A percentile compares a stretch with the other conserved stretches of the same genome.
phyloP scores from a whole-genome alignment of 2,329 filamentous ascomycete species.

The Aspergillus phoenicis region DNA sequence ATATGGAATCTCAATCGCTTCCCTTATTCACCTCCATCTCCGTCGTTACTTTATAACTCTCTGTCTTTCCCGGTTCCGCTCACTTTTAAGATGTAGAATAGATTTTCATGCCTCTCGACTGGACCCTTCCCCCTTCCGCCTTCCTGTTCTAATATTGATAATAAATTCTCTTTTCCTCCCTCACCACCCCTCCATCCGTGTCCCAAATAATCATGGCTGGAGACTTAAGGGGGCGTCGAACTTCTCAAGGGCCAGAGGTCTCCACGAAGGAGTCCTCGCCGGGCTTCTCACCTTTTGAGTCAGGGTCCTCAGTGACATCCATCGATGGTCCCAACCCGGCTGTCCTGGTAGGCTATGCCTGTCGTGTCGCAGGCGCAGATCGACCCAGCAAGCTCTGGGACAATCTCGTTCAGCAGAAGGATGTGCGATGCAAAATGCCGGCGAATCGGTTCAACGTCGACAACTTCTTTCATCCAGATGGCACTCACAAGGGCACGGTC shows the following conservation, averaged over 20 bases:
- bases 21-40: too few species aligned
- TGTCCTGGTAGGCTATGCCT: conserved; percentile 11
- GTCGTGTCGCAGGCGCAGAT: conserved; percentile 11
- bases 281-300: neutral
- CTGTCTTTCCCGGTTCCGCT: too few species aligned
- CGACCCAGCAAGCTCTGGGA: conserved; percentile 9
- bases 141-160: neutral
- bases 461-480: conserved; percentile 9
- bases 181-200: neutral
- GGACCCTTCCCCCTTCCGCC: neutral
- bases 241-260: neutral
- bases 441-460: conserved; percentile 10
- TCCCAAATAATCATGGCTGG: neutral
- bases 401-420: neutral
- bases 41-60: too few species aligned
- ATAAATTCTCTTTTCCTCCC: neutral
- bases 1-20: too few species aligned
- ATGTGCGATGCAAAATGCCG: conserved; percentile 6
- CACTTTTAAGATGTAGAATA: too few species aligned
- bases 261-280: neutral
- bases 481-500: conserved; percentile 4
- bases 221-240: neutral
- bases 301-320: neutral
- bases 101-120: too few species aligned
- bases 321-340: neutral